These are phyloP conservation scores for Verticillium albo-atrum DNA, from an alignment of 2,329 filamentous ascomycete species.

Conservation along the genomic window DNA sequence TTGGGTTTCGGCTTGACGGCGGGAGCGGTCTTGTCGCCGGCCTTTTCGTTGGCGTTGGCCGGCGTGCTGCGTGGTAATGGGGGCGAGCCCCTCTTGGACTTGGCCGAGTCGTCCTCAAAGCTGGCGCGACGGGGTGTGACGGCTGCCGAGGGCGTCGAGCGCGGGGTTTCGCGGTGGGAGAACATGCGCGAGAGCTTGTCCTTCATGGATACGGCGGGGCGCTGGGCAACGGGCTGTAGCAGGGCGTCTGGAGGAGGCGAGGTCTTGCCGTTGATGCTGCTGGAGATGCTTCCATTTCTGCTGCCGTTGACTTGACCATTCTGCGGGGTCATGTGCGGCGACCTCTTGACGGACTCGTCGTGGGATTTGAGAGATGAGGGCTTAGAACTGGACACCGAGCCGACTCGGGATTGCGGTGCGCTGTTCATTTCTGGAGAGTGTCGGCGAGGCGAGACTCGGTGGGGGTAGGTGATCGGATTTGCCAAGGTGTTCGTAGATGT, in stretches of 20 bases:
- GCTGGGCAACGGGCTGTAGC: slow-evolving; percentile 37
- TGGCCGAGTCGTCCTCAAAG: slow-evolving; percentile 26
- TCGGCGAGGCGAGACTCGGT: slow-evolving; percentile 3
- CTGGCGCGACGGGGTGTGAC: slow-evolving; percentile 25
- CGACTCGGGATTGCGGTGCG: slow-evolving; percentile 4
- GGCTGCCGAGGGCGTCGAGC: slow-evolving; percentile 22
- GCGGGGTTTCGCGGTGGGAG: slow-evolving; percentile 34
- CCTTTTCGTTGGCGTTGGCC: slow-evolving; percentile 19
- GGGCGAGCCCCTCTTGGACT: slow-evolving; percentile 37
- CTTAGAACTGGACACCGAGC: slow-evolving; percentile 41
- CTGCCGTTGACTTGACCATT: slow-evolving; percentile 25
- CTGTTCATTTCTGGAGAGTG: slow-evolving; percentile 10
- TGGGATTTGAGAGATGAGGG: slow-evolving; percentile 46
- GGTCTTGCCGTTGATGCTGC: slow-evolving; percentile 19
- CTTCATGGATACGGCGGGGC: slow-evolving; percentile 50
- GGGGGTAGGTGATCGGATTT: background rate
- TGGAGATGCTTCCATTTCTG: background rate
- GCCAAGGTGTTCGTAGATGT: background rate
- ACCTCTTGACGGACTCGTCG: slow-evolving; percentile 31
- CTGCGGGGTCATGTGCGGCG: slow-evolving; percentile 28
- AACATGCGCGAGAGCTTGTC: slow-evolving; percentile 63
- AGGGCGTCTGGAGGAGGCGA: slow-evolving; percentile 19
- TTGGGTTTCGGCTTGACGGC: slow-evolving; percentile 21
- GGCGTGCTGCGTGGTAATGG: slow-evolving; percentile 24
- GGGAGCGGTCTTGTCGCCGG: slow-evolving; percentile 21